A percentile compares a stretch with the other conserved stretches of the same genome.
These are phyloP conservation scores for Neurospora sp. DNA, from an alignment of 495 filamentous ascomycete species.

Conservation along the genomic window DNA sequence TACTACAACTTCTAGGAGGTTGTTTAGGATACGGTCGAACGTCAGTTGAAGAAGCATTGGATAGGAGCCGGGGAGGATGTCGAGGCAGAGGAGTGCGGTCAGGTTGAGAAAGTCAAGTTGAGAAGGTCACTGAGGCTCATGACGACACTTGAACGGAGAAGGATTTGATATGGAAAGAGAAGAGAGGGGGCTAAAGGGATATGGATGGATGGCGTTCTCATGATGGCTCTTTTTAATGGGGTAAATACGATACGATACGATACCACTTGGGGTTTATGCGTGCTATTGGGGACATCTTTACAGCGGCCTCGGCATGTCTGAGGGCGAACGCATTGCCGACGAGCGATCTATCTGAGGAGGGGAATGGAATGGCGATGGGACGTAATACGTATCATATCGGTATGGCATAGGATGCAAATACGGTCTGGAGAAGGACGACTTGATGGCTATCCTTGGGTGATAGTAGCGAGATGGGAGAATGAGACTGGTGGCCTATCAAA, in stretches of 20 bases:
- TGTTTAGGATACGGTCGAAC: not conserved
- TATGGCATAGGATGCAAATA: not conserved
- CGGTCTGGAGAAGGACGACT: not conserved
- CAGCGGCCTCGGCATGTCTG: not conserved
- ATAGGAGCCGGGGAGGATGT: not conserved
- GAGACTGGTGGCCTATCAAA: not conserved
- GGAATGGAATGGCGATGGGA: not conserved
- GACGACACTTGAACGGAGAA: not conserved
- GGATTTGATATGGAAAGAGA: not conserved
- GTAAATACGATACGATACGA: not conserved
- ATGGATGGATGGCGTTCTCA: not conserved
- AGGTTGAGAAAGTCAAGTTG: not conserved
- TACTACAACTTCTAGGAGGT: constrained; percentile 12
- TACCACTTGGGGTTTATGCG: not conserved
- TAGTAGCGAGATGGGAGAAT: not conserved
- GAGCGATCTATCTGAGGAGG: not conserved
- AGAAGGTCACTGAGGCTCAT: not conserved
- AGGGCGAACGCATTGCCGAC: not conserved
- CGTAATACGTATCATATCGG: not conserved
- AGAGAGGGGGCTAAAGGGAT: not conserved
- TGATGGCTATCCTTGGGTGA: not conserved
- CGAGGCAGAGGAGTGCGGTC: not conserved
- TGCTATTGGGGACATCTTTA: not conserved
- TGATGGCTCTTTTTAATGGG: not conserved
- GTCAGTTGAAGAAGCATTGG: not conserved